Evolutionary conservation across 2,329 filamentous ascomycete genomes (phyloP).

Genomic region (Alternaria ethzedia): DNA sequence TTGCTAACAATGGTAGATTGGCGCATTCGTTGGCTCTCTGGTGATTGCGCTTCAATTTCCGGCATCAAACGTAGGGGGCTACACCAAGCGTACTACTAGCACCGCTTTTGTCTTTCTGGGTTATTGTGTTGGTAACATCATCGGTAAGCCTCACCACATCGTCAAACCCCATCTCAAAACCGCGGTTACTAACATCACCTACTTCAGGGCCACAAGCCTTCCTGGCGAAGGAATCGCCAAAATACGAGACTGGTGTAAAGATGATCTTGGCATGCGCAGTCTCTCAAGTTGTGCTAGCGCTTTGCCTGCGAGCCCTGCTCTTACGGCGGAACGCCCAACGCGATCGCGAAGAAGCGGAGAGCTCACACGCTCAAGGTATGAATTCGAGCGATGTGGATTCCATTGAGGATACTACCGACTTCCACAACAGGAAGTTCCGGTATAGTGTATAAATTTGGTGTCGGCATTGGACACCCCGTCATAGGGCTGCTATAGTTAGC

Average conservation of each 20-base stretch:
- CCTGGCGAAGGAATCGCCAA: slow-evolving; percentile 53
- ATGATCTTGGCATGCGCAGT: slow-evolving; percentile 57
- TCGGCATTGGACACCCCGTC: neutral
- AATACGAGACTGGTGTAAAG: slow-evolving; percentile 61
- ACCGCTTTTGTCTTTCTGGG: slow-evolving; percentile 57
- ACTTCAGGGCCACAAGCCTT: slow-evolving; percentile 51
- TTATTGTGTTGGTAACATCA: slow-evolving; percentile 57
- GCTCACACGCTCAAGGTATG: neutral
- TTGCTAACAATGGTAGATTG: slow-evolving; percentile 20
- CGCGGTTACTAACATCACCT: neutral
- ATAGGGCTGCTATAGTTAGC: neutral
- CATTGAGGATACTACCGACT: slow-evolving; percentile 10
- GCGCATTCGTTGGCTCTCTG: slow-evolving; percentile 59
- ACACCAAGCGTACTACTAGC: slow-evolving; percentile 48
- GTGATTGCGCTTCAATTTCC: slow-evolving; percentile 62
- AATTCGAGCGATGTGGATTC: neutral
- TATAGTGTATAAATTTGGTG: neutral
- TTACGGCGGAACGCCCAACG: slow-evolving; percentile 1
- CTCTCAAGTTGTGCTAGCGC: slow-evolving; percentile 49
- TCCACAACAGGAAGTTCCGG: slow-evolving; percentile 4
- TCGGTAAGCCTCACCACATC: slow-evolving; percentile 33
- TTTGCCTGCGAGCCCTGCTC: slow-evolving; percentile 9
- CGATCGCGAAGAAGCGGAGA: neutral
- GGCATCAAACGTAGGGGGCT: slow-evolving; percentile 53
- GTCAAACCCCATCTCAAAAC: neutral